These are phyloP conservation scores for Reutealis trisperma DNA, from an alignment of 345 rosid species.

Conservation along the genomic window DNA sequence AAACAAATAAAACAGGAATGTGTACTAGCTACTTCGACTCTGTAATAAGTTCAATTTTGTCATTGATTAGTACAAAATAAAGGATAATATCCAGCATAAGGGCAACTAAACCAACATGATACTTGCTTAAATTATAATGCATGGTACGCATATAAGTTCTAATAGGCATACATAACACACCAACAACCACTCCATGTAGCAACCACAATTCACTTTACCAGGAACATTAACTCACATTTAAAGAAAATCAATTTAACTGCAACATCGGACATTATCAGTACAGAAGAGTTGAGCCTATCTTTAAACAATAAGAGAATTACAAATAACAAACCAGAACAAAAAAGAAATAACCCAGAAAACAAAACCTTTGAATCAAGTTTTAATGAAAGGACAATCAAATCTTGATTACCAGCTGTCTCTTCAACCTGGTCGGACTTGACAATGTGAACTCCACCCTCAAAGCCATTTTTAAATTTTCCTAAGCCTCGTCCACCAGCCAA, in stretches of 20 bases:
- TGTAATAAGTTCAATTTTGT: not conserved
- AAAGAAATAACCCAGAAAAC: not conserved
- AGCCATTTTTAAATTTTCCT: constrained; percentile 86
- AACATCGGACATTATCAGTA: not conserved
- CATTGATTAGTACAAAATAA: not conserved
- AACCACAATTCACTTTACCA: constrained; percentile 2
- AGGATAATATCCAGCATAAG: not conserved
- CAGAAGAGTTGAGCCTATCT: not conserved
- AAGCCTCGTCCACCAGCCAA: constrained; percentile 99
- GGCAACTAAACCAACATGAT: not conserved
- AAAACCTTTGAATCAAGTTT: not conserved
- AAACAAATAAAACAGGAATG: not conserved
- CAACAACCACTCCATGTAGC: not conserved
- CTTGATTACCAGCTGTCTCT: constrained; percentile 71
- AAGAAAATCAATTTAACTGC: not conserved
- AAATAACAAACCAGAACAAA: not conserved
- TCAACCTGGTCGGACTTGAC: constrained; percentile 69
- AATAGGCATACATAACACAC: not conserved
- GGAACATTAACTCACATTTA: constrained; percentile 5
- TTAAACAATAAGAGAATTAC: not conserved
- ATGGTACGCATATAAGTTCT: not conserved
- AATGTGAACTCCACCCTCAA: constrained; percentile 96
- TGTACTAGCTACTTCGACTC: not conserved
- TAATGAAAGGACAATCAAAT: not conserved
- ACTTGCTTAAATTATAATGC: not conserved